These are phyloP conservation scores for Pythium volutum DNA, from an alignment of 352 stramenopile genomes.

Conservation along the genomic window DNA sequence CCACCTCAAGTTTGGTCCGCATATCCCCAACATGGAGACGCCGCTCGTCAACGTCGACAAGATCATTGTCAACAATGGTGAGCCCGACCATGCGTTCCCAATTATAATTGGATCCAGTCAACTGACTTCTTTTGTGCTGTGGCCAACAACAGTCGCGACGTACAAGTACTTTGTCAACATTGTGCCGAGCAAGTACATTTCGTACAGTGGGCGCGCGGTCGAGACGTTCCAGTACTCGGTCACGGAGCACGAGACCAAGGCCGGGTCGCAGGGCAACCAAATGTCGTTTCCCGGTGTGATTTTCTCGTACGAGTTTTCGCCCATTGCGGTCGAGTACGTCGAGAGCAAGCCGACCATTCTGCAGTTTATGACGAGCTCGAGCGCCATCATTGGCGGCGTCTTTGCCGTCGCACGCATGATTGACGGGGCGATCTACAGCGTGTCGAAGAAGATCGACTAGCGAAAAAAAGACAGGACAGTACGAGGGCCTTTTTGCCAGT, in stretches of 20 bases:
- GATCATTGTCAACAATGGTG: constrained; percentile 77
- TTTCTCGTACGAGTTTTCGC: constrained; percentile 89
- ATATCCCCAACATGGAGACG: constrained; percentile 84
- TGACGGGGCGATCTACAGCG: constrained; percentile 84
- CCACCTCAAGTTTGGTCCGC: constrained; percentile 69
- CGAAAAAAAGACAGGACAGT: constrained; percentile 3
- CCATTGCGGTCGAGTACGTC: constrained; percentile 86
- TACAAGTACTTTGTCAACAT: constrained; percentile 90
- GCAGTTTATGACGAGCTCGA: constrained; percentile 85
- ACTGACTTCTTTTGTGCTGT: neutral
- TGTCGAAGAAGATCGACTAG: constrained; percentile 89
- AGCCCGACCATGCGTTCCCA: neutral
- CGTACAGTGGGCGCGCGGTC: constrained; percentile 61
- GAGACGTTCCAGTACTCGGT: constrained; percentile 88
- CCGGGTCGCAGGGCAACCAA: constrained; percentile 36
- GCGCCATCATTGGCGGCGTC: constrained; percentile 83
- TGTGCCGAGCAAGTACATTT: constrained; percentile 83
- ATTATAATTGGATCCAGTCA: neutral
- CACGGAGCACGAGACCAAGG: constrained; percentile 67
- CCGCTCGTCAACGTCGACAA: constrained; percentile 84
- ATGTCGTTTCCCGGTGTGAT: constrained; percentile 82
- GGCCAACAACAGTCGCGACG: constrained; percentile 73
- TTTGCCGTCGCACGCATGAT: constrained; percentile 87
- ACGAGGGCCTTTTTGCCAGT: neutral
- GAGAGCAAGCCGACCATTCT: constrained; percentile 82